A percentile compares a stretch with the other conserved stretches of the same genome.
These are phyloP conservation scores for Phellopilus nigrolimitatus DNA, from an alignment of 1,284 basidiomycete species.

Conservation along the genomic window DNA sequence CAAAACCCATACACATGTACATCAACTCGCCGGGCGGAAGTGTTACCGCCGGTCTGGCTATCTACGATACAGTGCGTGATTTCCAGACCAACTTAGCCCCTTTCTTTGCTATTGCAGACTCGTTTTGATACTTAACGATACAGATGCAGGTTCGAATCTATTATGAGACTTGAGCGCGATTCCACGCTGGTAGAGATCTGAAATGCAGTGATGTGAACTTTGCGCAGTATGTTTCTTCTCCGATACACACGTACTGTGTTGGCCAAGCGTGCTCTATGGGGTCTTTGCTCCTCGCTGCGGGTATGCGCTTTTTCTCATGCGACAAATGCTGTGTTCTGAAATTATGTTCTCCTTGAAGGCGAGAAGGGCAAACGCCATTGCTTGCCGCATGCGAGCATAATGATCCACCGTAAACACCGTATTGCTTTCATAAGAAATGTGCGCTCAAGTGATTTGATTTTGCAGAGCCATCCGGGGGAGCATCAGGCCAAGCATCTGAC, in stretches of 20 bases:
- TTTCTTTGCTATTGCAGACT: slow-evolving; percentile 7
- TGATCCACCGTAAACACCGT: slow-evolving; percentile 87
- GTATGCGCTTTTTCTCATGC: slow-evolving; percentile 29
- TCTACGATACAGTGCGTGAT: slow-evolving; percentile 82
- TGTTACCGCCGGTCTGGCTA: slow-evolving; percentile 89
- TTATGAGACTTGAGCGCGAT: slow-evolving; percentile 19
- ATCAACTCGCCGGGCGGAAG: slow-evolving; percentile 94
- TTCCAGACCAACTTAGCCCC: not conserved
- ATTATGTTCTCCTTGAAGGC: slow-evolving; percentile 32
- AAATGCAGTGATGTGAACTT: slow-evolving; percentile 5
- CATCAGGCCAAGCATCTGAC: slow-evolving; percentile 88
- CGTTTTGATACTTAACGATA: slow-evolving; percentile 23
- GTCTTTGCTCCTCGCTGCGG: slow-evolving; percentile 81
- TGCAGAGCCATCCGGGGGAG: slow-evolving; percentile 89
- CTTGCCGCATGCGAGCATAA: slow-evolving; percentile 87
- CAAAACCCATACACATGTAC: slow-evolving; percentile 89
- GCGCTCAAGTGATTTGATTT: not conserved
- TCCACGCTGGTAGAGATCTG: not conserved
- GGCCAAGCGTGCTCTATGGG: slow-evolving; percentile 95
- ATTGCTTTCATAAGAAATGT: slow-evolving; percentile 12
- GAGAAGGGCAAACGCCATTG: slow-evolving; percentile 85
- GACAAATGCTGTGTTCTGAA: not conserved
- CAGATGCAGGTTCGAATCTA: slow-evolving; percentile 66
- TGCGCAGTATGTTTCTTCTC: slow-evolving; percentile 80
- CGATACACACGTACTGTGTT: slow-evolving; percentile 92